phyloP scores from a whole-genome alignment of 2,329 filamentous ascomycete genomes.

The Talaromyces sp. region DNA sequence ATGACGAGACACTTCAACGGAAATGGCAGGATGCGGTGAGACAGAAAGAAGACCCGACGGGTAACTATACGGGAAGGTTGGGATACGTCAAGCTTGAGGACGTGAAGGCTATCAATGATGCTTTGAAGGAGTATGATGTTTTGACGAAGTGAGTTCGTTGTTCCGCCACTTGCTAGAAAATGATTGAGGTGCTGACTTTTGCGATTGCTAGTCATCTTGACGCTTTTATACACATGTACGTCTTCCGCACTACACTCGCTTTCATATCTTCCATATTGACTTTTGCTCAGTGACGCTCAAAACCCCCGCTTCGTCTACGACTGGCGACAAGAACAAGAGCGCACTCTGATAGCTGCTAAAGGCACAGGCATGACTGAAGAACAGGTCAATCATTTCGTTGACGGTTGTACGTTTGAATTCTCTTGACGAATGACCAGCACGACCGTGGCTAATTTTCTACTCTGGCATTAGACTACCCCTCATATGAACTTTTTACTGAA shows the following conservation, averaged over 20 bases:
- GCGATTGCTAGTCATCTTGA: constrained; percentile 47
- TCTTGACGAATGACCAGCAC: neutral
- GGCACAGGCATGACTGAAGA: constrained; percentile 79
- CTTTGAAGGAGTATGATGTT: constrained; percentile 56
- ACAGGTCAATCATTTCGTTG: constrained; percentile 71
- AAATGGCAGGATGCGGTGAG: constrained; percentile 50
- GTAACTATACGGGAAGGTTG: constrained; percentile 48
- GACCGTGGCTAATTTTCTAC: neutral
- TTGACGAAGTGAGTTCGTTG: constrained; percentile 49
- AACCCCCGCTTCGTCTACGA: constrained; percentile 72
- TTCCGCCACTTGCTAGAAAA: neutral
- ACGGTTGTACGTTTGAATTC: constrained; percentile 54
- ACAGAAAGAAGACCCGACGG: constrained; percentile 45
- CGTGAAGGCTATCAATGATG: constrained; percentile 57
- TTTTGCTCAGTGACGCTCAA: constrained; percentile 58
- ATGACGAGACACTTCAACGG: constrained; percentile 52
- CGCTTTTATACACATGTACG: constrained; percentile 61
- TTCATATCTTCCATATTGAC: neutral
- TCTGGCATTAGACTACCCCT: constrained; percentile 55
- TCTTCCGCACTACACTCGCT: constrained; percentile 7
- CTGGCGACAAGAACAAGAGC: constrained; percentile 81
- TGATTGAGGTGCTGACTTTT: neutral
- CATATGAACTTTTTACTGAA: constrained; percentile 66
- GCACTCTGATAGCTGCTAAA: constrained; percentile 60
- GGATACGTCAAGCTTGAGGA: constrained; percentile 54